A percentile compares a stretch with the other conserved stretches of the same genome.
Evolutionary conservation across 768 basidiomycete genomes (phyloP).

Genomic region (Tylopilus felleus): DNA sequence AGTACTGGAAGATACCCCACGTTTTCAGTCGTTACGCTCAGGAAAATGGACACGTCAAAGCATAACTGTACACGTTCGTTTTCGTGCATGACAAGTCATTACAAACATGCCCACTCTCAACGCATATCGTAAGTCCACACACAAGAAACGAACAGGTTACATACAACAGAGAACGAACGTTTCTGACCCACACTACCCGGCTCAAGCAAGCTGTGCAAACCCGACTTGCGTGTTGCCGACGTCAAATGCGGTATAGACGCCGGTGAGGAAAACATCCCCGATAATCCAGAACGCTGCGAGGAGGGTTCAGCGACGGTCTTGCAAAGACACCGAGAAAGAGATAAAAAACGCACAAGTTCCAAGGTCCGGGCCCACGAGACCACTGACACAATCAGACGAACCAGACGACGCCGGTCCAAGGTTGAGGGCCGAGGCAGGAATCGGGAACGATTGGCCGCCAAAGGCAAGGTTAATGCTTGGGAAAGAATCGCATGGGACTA

Average conservation of each 20-base stretch:
- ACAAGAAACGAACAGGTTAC: background rate
- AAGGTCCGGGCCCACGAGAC: conserved; percentile 17
- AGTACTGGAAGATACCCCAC: no score
- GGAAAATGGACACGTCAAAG: no score
- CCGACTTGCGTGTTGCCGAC: conserved; percentile 34
- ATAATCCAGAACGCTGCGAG: conserved; percentile 27
- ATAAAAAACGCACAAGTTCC: conserved; percentile 1
- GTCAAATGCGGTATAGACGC: conserved; percentile 42
- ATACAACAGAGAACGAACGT: background rate
- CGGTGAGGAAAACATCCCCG: conserved; percentile 38
- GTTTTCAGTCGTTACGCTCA: no score
- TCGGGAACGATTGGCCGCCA: conserved; percentile 33
- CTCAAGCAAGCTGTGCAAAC: conserved; percentile 28
- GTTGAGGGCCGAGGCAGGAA: conserved; percentile 34
- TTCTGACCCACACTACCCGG: background rate
- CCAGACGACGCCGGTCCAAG: conserved; percentile 30
- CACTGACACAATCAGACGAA: conserved; percentile 31
- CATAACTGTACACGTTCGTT: no score
- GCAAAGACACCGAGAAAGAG: background rate
- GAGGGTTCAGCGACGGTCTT: background rate
- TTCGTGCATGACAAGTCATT: no score
- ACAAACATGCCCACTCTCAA: no score
- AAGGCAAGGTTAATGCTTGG: conserved; percentile 34
- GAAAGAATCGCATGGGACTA: conserved; percentile 29
- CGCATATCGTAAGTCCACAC: no score